phyloP scores from a whole-genome alignment of 306 rosid genomes.

The Boehmeria nivea region DNA sequence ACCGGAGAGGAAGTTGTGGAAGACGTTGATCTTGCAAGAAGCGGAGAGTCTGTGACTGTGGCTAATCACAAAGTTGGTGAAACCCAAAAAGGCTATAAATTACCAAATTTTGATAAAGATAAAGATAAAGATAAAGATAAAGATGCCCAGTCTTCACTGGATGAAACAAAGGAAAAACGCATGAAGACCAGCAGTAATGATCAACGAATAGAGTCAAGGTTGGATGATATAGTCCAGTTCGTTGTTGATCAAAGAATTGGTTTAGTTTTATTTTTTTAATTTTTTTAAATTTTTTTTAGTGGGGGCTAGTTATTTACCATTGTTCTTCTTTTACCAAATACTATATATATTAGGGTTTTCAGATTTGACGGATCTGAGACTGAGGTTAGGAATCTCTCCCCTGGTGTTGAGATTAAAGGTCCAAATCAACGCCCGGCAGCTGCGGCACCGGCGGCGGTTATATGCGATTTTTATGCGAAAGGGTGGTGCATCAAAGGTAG shows the following conservation, averaged over 20 bases:
- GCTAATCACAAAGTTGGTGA: slow-evolving; percentile 31
- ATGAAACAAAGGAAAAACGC: slow-evolving; percentile 32
- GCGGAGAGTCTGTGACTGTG: slow-evolving; percentile 23
- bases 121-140: slow-evolving; percentile 33
- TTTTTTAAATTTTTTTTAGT: too few species aligned
- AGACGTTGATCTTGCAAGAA: slow-evolving; percentile 23
- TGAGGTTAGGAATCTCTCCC: slow-evolving; percentile 40
- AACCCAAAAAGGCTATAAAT: slow-evolving; percentile 30
- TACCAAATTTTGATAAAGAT: slow-evolving; percentile 26
- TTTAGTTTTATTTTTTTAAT: too few species aligned
- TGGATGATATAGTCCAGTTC: slow-evolving; percentile 23
- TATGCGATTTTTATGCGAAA: slow-evolving; percentile 71
- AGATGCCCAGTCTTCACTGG: slow-evolving; percentile 24
- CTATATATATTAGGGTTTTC: slow-evolving; percentile 33
- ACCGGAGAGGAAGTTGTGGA: slow-evolving; percentile 29
- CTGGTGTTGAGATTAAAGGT: slow-evolving; percentile 45
- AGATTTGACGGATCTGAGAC: slow-evolving; percentile 40
- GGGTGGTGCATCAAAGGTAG: slow-evolving; percentile 94
- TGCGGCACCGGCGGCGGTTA: slow-evolving; percentile 15
- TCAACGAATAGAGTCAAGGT: slow-evolving; percentile 54
- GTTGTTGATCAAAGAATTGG: slow-evolving; percentile 8
- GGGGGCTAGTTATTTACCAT: too few species aligned
- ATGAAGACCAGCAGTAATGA: slow-evolving; percentile 29
- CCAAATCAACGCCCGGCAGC: slow-evolving; percentile 43
- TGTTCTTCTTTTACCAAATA: slow-evolving; percentile 16